Evolutionary conservation across 495 filamentous ascomycete genomes (phyloP).

Genomic region (Aspergillus cristatus): DNA sequence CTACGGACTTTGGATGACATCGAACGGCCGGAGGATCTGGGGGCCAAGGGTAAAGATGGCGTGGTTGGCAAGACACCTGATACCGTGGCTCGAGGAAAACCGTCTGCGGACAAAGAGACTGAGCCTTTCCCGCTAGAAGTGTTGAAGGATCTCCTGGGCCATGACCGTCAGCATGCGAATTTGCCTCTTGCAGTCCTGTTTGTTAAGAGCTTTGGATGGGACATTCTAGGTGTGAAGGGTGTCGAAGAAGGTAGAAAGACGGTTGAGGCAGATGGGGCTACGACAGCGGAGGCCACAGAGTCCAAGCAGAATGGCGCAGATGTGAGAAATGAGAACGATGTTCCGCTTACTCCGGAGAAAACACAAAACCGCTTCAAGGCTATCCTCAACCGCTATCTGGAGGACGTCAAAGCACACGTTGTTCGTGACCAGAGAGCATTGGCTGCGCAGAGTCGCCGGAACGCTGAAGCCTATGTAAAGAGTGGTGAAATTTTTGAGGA

Average conservation of each 20-base stretch:
- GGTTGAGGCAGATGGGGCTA: conserved; percentile 75
- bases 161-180: conserved; percentile 88
- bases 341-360: conserved; percentile 64
- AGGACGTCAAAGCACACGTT: conserved; percentile 85
- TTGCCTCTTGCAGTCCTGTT: conserved; percentile 87
- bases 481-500: conserved; percentile 99
- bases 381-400: conserved; percentile 80
- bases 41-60: conserved; percentile 56
- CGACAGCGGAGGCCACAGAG: conserved; percentile 43
- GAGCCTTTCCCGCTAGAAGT: conserved; percentile 96
- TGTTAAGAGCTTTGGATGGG: conserved; percentile 94
- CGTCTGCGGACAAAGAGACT: conserved; percentile 28
- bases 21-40: conserved; percentile 71
- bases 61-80: conserved; percentile 44
- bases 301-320: conserved; percentile 35
- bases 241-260: conserved; percentile 69
- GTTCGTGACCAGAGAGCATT: conserved; percentile 84
- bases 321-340: conserved; percentile 42
- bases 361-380: conserved; percentile 81
- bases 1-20: conserved; percentile 85
- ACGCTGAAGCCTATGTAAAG: conserved; percentile 97
- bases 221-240: conserved; percentile 72
- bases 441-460: conserved; percentile 72
- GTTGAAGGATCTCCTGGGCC: conserved; percentile 86
- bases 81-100: conserved; percentile 36